Evolutionary conservation across 2,329 filamentous ascomycete species (phyloP).

Genomic region (Sarocladiaceae sp.): DNA sequence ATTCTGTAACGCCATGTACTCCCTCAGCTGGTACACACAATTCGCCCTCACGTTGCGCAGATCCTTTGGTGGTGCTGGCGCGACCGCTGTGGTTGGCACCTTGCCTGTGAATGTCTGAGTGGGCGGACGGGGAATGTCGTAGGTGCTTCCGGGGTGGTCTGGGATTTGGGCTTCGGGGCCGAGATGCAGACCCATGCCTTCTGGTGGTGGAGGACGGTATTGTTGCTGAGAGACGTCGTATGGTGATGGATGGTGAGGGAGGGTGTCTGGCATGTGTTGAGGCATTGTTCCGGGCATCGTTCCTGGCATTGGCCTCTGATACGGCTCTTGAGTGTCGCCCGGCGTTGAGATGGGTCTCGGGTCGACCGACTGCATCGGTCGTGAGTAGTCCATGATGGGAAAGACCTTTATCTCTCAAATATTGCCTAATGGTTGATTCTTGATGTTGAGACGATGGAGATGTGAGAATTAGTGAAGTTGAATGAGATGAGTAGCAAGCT

Average conservation of each 20-base stretch:
- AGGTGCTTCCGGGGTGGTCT: constrained; percentile 17
- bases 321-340: not conserved
- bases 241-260: not conserved
- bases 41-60: constrained; percentile 27
- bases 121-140: constrained; percentile 14
- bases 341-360: constrained; percentile 12
- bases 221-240: constrained; percentile 5
- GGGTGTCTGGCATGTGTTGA: constrained; percentile 5
- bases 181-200: constrained; percentile 16
- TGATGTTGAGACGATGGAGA: not conserved
- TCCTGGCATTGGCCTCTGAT: not conserved
- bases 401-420: not conserved
- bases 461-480: not conserved
- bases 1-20: constrained; percentile 29
- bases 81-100: constrained; percentile 15
- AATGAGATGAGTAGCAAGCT: not conserved
- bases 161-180: constrained; percentile 18
- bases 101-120: constrained; percentile 14
- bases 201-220: constrained; percentile 4
- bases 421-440: not conserved
- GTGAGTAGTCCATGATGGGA: constrained; percentile 8
- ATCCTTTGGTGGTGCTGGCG: constrained; percentile 16
- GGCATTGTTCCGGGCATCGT: constrained; percentile 3
- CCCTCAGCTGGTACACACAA: constrained; percentile 30
- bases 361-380: constrained; percentile 9